Base-by-base conservation (phyloP, 148 eudicot genomes). In the Spergularia marina region DNA sequence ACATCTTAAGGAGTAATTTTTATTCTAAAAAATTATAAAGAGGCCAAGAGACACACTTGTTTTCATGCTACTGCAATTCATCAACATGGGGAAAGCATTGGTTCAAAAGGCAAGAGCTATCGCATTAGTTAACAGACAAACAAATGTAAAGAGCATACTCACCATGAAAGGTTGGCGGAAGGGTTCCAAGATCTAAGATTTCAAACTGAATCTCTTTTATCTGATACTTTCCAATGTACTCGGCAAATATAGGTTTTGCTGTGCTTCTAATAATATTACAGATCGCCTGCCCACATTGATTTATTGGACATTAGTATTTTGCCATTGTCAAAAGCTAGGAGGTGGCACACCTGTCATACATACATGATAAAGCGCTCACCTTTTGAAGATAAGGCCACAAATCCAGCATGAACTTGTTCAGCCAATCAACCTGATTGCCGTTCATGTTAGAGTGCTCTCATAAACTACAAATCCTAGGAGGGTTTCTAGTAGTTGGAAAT, bases 311-410 rank as follows among this genome's bases (percentile, higher is more conserved):
- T 73, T 30, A 70, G 73, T 49, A 3, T 70, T 60, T 40, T 18
- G 18, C 57, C 53, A 53, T 62, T 40, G 30, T 10, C 20, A 9
- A 47, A 49, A 23, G 69, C 39, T 7, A 70, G 10, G 20, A 51
- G 36, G 55, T 12, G 55, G 25, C 71, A 49, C 71, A 67, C 49
- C 49, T 44, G 13, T n/a, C 4, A 10, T 67, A 11, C 34, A 67
- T 10, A 47, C 15, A 47, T 67, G 53, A 41, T 66, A 67, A 30
- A 49, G 16, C 71, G 55, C 80, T 76, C 84, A 91, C 98, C 96
- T 82, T 89, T 73, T 91, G 93, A 55, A 94, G 89, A 79, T 86
- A 91, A 76, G 97, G 98, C 98, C 98, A 91, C 88, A 94, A 82
- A 30, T 82, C 68, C 16, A 72, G 74, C 34, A 94, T 25, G 76